Evolutionary conservation across 2,329 filamentous ascomycete genomes (phyloP), one percentile per base, ranked within the genome.

Genomic region (Sclerotinia spermophila): DNA sequence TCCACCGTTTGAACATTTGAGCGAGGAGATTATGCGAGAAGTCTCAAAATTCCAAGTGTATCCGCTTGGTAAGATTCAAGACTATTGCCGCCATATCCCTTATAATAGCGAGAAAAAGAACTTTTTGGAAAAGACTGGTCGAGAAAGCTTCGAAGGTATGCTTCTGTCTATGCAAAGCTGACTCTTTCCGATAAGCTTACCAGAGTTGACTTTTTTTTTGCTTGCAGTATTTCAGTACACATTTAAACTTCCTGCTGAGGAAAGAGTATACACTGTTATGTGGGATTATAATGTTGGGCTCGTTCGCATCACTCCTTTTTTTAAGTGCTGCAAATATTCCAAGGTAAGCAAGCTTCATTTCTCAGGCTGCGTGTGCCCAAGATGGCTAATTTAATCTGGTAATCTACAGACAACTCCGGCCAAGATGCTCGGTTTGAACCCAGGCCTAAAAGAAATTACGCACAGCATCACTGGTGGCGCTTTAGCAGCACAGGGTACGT

Each of bases 241-340:
- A 48, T 97, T 96, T 83, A 87, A 85, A 75, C 79, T 91, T 5
- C 92, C 92, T 0, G 88, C 85, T 17, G 87, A 91, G 60, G 86
- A 90, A 2, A 86, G 84, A 73, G 84, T 87, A 67, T 94, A 91
- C 79, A 88, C 87, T 0, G 89, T 98, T 72, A 94, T 97, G 88
- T 99, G 96, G 96, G 96, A 99, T 81, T 97, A 97, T 82, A 95
- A 96, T 76, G 89, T 95, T 73, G 96, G 96, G 13, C 89, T 98
- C 42, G 94, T 98, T 73, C 90, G 95, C 73, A 96, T 97, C 81
- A 97, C 94, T 2, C 92, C 94, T 40, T 92, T 98, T 79, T 98
- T 98, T 86, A 97, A 97, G 80, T 94, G 92, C 75, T 90, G 90
- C 79, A 89, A 91, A 74, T 95, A 95, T 78, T 87, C 90, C 74